Evolutionary conservation across 225 moss, liverwort and hornwort species (phyloP), one percentile per base, ranked within the genome.

Genomic region (Bryoerythrophyllum caledonicum): DNA sequence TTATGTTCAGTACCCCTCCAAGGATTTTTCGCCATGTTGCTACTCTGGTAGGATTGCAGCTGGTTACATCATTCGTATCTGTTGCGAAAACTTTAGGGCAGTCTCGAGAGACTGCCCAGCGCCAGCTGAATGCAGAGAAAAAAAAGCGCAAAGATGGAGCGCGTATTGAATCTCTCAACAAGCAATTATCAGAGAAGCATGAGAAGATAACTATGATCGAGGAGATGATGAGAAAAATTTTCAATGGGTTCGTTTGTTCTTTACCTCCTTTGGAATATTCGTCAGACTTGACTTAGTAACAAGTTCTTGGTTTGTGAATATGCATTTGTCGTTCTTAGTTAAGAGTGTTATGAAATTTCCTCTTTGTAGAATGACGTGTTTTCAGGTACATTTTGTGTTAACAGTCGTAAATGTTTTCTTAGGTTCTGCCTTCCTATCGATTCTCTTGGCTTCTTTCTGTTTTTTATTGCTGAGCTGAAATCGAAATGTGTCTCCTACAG

Each of bases 161-260:
- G 21, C 91, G 94, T 71, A 91, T 93, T 60, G 93, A 94, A 71
- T 91, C 97, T 59, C 93, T 99, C 19, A 89, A 84, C 67, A 94
- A 95, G 66, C 91, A 80, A 67, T 73, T 99, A 28, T 93, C 93
- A 55, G 94, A 95, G 71, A 94, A 95, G 64, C 97, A 99, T 79
- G 93, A 91, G 79, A 99, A 93, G 84, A 95, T 99, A 74, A 92
- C 93, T 58, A 89, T 87, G 77, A 86, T 95, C 40, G 97, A 99
- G 75, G 97, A 93, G 78, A 99, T 99, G 97, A 95, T 99, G 95
- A 83, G 97, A 61, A 99, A 93, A 80, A 85, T 95, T 62, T 93
- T 93, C 65, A 94, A 93, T 71, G 97, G 97, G 94, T 96, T 59
- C 60, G 93, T 80, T 53, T 78, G 26, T n/a, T n/a, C 75, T 79